phyloP scores from a whole-genome alignment of 1,139 yeast genomes.

The Blastobotrys persicus region DNA sequence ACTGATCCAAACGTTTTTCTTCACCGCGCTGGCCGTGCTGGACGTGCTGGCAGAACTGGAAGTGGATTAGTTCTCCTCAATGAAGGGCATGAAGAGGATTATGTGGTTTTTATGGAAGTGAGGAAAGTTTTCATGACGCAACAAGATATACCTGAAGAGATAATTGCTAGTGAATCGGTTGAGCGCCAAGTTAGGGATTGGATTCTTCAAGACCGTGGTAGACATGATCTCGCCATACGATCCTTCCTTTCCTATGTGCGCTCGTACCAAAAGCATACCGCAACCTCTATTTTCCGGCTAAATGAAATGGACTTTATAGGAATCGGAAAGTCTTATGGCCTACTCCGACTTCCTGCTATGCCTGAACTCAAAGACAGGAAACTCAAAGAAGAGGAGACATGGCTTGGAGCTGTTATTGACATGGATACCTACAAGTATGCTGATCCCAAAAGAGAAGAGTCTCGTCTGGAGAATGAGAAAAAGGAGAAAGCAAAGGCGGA shows the following conservation, averaged over 20 bases:
- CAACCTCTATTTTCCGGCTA: conserved; percentile 81
- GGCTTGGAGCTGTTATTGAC: conserved; percentile 58
- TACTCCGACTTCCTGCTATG: conserved; percentile 86
- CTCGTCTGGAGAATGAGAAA: conserved; percentile 54
- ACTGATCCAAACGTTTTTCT: conserved; percentile 83
- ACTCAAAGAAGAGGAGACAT: conserved; percentile 56
- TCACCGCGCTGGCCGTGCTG: conserved; percentile 92
- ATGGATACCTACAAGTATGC: conserved; percentile 66
- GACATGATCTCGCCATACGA: conserved; percentile 75
- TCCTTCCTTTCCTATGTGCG: conserved; percentile 82
- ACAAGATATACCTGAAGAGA: conserved; percentile 31
- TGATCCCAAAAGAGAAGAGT: conserved; percentile 62
- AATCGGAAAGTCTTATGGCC: conserved; percentile 72
- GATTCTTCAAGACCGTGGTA: conserved; percentile 68
- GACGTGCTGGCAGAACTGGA: conserved; percentile 83
- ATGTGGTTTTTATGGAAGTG: conserved; percentile 74
- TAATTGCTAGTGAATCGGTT: conserved; percentile 18
- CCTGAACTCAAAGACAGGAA: conserved; percentile 66
- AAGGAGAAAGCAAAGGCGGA: conserved; percentile 43
- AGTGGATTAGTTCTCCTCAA: conserved; percentile 66
- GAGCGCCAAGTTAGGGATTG: conserved; percentile 47
- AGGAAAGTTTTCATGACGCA: conserved; percentile 58
- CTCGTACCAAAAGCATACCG: conserved; percentile 87
- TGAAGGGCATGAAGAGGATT: conserved; percentile 76
- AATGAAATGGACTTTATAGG: conserved; percentile 69